phyloP scores from a whole-genome alignment of 345 rosid genomes.

The Chamaenerion angustifolium region DNA sequence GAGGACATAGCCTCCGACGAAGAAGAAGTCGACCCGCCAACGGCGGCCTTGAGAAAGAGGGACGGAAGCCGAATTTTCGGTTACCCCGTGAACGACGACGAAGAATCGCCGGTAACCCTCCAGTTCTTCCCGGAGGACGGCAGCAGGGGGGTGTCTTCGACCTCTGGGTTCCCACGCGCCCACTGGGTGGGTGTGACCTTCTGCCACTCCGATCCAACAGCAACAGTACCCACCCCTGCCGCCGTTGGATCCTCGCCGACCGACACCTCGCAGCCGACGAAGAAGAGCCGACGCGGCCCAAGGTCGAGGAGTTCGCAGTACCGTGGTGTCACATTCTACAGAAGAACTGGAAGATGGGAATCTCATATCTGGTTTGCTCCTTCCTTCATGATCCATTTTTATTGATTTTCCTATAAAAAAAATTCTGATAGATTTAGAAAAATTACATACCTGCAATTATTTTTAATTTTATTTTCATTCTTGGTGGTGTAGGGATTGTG shows the following conservation, averaged over 20 bases:
- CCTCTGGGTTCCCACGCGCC: conserved; percentile 39
- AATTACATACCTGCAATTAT: background rate
- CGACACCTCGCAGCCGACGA: conserved; percentile 48
- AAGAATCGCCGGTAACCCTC: conserved; percentile 54
- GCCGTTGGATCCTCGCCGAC: no score
- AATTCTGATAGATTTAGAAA: background rate
- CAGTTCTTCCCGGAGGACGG: conserved; percentile 67
- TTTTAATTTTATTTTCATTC: conserved; percentile 2
- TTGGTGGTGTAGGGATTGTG: conserved; percentile 86
- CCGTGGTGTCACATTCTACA: conserved; percentile 90
- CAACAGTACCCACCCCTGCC: conserved; percentile 15
- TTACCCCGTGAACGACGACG: conserved; percentile 16
- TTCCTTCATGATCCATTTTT: background rate
- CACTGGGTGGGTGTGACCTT: conserved; percentile 59
- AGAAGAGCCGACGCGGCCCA: conserved; percentile 92
- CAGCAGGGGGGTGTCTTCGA: conserved; percentile 12
- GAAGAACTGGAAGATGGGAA: conserved; percentile 99
- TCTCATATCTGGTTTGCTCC: conserved; percentile 91
- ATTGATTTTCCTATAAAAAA: no score
- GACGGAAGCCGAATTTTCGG: conserved; percentile 45
- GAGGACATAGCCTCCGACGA: conserved; percentile 79
- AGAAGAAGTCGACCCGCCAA: conserved; percentile 37
- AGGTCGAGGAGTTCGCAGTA: conserved; percentile 94
- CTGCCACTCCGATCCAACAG: conserved; percentile 40
- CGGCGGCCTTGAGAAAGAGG: conserved; percentile 63